These are phyloP conservation scores for Komagataella phaffii DNA, from an alignment of 805 yeast genomes.

Conservation along the genomic window DNA sequence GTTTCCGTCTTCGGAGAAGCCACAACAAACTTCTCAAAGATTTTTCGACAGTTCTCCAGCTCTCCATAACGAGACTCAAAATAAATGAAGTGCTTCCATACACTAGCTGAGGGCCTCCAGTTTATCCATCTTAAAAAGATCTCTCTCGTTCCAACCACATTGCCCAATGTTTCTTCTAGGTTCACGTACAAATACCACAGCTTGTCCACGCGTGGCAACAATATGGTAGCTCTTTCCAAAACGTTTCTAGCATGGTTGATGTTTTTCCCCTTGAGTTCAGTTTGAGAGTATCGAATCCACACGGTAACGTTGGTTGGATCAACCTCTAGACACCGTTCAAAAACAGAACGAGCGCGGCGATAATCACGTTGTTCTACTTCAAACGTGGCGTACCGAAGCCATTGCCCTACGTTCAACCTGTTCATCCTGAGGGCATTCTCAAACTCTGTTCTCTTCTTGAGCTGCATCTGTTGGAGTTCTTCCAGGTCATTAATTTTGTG, in stretches of 20 bases:
- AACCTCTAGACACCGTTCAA: conserved; percentile 76
- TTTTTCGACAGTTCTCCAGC: conserved; percentile 37
- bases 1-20: conserved; percentile 37
- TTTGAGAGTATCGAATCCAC: conserved; percentile 75
- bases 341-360: conserved; percentile 70
- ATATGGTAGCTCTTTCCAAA: conserved; percentile 60
- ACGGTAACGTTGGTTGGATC: conserved; percentile 65
- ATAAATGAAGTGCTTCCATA: conserved; percentile 64
- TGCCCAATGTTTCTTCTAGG: conserved; percentile 67
- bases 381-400: conserved; percentile 87
- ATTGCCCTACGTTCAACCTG: conserved; percentile 69
- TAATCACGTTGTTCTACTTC: conserved; percentile 73
- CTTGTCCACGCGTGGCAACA: conserved; percentile 70
- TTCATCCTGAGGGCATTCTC: conserved; percentile 84
- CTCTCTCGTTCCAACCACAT: conserved; percentile 43
- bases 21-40: conserved; percentile 43
- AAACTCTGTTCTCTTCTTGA: conserved; percentile 65
- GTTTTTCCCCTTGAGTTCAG: conserved; percentile 59
- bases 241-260: conserved; percentile 84
- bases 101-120: conserved; percentile 55
- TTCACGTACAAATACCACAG: conserved; percentile 78
- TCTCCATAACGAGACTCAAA: conserved; percentile 55
- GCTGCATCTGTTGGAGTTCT: conserved; percentile 65
- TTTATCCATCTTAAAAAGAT: conserved; percentile 71
- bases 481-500: conserved; percentile 59